phyloP scores from a whole-genome alignment of 2,329 filamentous ascomycete species.

The Penicillium sp. region DNA sequence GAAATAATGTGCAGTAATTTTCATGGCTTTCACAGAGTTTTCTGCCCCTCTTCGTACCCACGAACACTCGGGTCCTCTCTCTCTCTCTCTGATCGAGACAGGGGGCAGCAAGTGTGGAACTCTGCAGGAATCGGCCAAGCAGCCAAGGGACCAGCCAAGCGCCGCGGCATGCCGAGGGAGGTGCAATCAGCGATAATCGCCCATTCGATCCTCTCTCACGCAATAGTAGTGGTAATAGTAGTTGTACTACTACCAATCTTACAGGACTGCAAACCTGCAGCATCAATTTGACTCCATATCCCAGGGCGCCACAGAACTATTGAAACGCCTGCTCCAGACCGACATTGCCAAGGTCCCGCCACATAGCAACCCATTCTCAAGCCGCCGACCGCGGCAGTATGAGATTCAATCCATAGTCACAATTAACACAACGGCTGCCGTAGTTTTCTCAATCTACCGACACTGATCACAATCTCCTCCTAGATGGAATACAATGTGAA shows the following conservation, averaged over 20 bases:
- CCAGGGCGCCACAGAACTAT: not conserved
- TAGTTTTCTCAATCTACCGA: no score
- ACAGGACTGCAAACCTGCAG: not conserved
- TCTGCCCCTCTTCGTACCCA: not conserved
- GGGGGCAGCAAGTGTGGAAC: not conserved
- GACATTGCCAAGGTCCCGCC: not conserved
- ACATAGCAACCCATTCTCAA: not conserved
- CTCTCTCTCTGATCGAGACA: not conserved
- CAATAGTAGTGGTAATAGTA: not conserved
- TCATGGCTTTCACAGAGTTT: not conserved
- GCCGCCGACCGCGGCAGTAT: not conserved
- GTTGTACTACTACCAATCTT: no score
- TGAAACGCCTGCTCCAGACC: not conserved
- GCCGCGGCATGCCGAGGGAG: slow-evolving; percentile 5
- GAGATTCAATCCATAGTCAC: not conserved
- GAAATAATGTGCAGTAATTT: not conserved
- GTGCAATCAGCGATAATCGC: not conserved
- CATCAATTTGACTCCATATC: not conserved
- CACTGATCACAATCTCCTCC: not conserved
- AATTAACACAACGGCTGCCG: not conserved
- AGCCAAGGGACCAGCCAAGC: slow-evolving; percentile 11
- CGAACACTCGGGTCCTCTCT: not conserved
- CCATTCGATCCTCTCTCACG: not conserved
- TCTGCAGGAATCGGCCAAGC: slow-evolving; percentile 5
- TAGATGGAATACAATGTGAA: not conserved